These are phyloP conservation scores for Chaetoceros tenuissimus DNA, from an alignment of 108 stramenopile species.

Conservation along the genomic window DNA sequence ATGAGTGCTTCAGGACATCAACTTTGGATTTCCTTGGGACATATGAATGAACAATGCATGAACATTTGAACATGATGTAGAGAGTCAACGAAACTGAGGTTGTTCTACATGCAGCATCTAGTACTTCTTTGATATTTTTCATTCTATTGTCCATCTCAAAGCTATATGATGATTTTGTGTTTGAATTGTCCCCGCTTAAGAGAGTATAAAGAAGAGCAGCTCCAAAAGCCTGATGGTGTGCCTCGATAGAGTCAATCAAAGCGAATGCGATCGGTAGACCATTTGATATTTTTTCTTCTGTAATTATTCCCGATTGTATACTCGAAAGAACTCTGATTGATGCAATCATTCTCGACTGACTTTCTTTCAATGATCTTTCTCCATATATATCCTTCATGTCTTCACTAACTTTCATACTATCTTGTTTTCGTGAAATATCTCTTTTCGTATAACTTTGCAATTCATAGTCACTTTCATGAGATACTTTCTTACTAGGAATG, in stretches of 20 bases:
- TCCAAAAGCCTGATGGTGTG: neutral
- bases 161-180: neutral
- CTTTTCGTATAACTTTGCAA: too few species aligned
- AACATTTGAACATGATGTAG: neutral
- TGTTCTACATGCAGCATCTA: neutral
- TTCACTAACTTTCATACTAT: too few species aligned
- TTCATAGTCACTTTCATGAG: neutral
- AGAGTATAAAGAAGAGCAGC: neutral
- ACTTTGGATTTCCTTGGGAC: neutral
- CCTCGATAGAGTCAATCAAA: neutral
- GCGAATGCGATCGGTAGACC: neutral
- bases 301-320: too few species aligned
- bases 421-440: too few species aligned
- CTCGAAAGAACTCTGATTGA: too few species aligned
- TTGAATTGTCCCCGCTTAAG: neutral
- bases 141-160: neutral
- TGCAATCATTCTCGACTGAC: too few species aligned
- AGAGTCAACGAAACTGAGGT: neutral
- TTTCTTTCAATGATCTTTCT: too few species aligned
- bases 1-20: neutral
- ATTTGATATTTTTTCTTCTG: too few species aligned
- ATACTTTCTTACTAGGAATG: neutral
- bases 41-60: neutral
- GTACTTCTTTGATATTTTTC: neutral
- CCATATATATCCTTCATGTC: too few species aligned